Conservation (phyloP, 2,329 filamentous ascomycete genomes). For the Ophiostoma perfectum region DNA sequence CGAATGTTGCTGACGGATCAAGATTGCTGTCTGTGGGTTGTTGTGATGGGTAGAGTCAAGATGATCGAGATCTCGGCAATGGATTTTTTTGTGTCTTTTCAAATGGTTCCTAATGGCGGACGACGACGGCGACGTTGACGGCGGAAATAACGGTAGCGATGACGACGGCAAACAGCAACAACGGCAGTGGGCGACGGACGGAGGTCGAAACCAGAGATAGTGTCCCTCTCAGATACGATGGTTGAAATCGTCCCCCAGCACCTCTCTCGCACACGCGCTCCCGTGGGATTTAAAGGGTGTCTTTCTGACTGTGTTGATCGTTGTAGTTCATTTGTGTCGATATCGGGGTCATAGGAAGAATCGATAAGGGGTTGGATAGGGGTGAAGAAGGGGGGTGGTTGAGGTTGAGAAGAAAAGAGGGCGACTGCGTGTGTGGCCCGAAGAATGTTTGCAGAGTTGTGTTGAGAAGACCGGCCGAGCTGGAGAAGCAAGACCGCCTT, state of each 20-base stretch:
- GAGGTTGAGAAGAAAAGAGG: constrained; percentile 13
- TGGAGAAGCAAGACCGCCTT: constrained; percentile 21
- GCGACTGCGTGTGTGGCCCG: constrained; percentile 21
- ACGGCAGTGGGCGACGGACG: constrained; percentile 26
- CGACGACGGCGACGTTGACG: constrained; percentile 29
- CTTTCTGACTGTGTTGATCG: constrained; percentile 48
- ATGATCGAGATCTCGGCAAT: neutral
- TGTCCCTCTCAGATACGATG: constrained; percentile 46
- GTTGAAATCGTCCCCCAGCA: constrained; percentile 53
- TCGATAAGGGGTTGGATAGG: constrained; percentile 31
- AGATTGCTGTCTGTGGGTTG: neutral
- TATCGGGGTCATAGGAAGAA: constrained; percentile 52
- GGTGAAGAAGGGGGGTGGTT: constrained; percentile 14
- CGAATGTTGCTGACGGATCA: constrained; percentile 34
- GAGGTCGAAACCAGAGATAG: constrained; percentile 32
- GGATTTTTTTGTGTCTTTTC: neutral
- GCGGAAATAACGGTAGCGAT: constrained; percentile 29
- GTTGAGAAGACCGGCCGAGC: constrained; percentile 20
- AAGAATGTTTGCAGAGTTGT: constrained; percentile 16
- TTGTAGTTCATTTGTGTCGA: constrained; percentile 49
- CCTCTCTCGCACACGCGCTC: constrained; percentile 58
- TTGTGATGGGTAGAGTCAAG: constrained; percentile 11
- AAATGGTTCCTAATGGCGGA: constrained; percentile 17
- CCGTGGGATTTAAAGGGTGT: constrained; percentile 68
- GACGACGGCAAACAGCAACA: constrained; percentile 28